Evolutionary conservation across 164 flowering plant genomes (phyloP).

Genomic region (Vitis labrusca): DNA sequence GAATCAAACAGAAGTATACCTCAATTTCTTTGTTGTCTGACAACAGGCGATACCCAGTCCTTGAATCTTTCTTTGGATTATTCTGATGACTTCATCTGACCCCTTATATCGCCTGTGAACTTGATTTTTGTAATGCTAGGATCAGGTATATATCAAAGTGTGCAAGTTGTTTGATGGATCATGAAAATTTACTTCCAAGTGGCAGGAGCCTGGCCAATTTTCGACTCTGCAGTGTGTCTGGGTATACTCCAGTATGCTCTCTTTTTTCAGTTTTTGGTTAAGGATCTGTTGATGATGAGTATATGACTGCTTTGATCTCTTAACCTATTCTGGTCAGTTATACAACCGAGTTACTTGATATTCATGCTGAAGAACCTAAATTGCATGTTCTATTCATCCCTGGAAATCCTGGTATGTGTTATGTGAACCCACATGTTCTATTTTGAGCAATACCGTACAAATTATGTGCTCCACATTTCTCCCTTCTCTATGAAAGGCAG

Average conservation of each 20-base stretch:
- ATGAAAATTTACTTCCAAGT: constrained; percentile 7
- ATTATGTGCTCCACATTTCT: too few species aligned
- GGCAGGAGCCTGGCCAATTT: constrained; percentile 30
- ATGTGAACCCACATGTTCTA: too few species aligned
- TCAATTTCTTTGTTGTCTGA: too few species aligned
- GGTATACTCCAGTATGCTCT: constrained; percentile 34
- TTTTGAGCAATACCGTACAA: too few species aligned
- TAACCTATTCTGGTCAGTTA: constrained; percentile 27
- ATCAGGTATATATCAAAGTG: constrained; percentile 10
- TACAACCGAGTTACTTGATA: constrained; percentile 75
- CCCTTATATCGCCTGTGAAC: too few species aligned
- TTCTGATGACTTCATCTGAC: too few species aligned
- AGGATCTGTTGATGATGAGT: neutral
- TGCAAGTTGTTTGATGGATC: constrained; percentile 30
- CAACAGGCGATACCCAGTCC: neutral
- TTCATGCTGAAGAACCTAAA: constrained; percentile 53
- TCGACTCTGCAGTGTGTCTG: constrained; percentile 63
- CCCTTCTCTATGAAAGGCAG: too few species aligned
- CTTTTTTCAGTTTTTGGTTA: neutral
- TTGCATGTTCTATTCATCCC: constrained; percentile 71
- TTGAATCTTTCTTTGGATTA: neutral
- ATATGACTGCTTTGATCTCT: neutral
- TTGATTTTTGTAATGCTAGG: constrained; percentile 9
- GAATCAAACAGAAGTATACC: too few species aligned
- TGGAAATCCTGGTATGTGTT: constrained; percentile 77